Base-by-base conservation (phyloP, 2,329 filamentous ascomycete genomes). In the Nigrospora sphaerica region DNA sequence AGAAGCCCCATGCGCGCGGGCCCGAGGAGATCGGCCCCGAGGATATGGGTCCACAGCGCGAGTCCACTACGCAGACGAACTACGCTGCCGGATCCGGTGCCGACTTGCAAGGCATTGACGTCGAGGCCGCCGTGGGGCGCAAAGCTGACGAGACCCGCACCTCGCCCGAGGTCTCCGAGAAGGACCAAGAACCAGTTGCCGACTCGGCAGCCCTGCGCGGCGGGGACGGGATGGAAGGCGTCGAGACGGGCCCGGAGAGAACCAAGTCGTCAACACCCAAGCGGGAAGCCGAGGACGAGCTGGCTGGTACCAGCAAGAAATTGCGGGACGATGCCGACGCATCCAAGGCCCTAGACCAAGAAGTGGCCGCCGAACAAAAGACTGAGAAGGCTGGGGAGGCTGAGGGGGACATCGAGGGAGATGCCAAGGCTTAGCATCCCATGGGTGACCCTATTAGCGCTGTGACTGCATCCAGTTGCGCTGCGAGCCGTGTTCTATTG, bases 11-110 rank as follows among this genome's bases (percentile, higher is more conserved):
- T 65, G 89, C 87, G 1, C 78, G 89, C 36, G 92, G 92, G 0
- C 93, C 93, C 0, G 81, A 88, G 31, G 77, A 88, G 55, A 86
- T 97, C 43, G 92, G 91, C 5, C 81, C 90, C 49, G 83, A 88
- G 55, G 93, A 98, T 61, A 86, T 88, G 53, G 93, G 93, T 0
- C 83, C 87, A 11, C 91, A 88, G 65, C 53, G 46, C 42, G 48
- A 51, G 18, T 68, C 53, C 44, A 69, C 66, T 45, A 68, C 62
- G 14, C 69, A 63, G 36, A 61, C 63, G 28, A 66, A 61, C 43
- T 63, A 64, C 47, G 59, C 67, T 18, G 63, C 71, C 46, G 49
- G 54, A 41, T 56, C 63, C 42, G 62, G 67, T 34, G 55, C 76
- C n/a, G 69, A 71, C 41, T 73, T 77, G 64, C 71, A 73, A 44